Percentiles rank a stretch among this genome's conserved stretches.
Conservation (phyloP, 1,284 basidiomycete species). For the Ceratobasidium papillatum region DNA sequence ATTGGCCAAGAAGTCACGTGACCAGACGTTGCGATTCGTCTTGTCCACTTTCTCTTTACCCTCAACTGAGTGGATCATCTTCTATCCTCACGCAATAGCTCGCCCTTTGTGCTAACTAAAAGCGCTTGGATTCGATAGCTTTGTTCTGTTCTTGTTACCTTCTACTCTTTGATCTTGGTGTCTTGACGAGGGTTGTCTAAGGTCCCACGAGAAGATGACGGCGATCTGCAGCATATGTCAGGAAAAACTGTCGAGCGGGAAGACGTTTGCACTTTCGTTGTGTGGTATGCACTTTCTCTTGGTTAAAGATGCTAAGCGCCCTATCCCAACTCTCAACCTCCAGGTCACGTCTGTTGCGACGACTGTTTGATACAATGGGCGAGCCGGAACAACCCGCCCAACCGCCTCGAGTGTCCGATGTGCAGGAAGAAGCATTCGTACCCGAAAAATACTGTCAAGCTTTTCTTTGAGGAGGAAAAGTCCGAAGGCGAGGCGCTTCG, state of each 20-base stretch:
- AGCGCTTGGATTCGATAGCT: not conserved
- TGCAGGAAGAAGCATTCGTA: constrained; percentile 31
- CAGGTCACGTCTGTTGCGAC: constrained; percentile 33
- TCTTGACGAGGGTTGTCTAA: constrained; percentile 5
- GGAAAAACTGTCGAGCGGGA: constrained; percentile 28
- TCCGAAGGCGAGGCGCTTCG: constrained; percentile 22
- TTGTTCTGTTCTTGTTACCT: too few relatives aligned
- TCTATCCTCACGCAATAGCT: not conserved
- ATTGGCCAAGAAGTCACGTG: constrained; percentile 15
- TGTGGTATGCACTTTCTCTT: constrained; percentile 22
- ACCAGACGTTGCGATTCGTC: not conserved
- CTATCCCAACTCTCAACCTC: not conserved
- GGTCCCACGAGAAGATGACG: constrained; percentile 21
- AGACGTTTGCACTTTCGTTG: constrained; percentile 17
- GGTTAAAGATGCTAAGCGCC: not conserved
- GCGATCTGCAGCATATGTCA: constrained; percentile 38
- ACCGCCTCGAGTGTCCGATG: constrained; percentile 33
- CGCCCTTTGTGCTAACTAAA: not conserved
- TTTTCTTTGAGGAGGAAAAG: constrained; percentile 38
- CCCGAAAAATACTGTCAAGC: constrained; percentile 31
- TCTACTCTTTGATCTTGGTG: constrained; percentile 6
- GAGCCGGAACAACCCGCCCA: constrained; percentile 25
- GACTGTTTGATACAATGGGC: constrained; percentile 35
- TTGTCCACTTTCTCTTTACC: not conserved
- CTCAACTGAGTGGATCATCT: not conserved